A percentile compares a stretch with the other conserved stretches of the same genome.
Conservation (phyloP, 768 basidiomycete genomes). For the Russula griseocarnosa region DNA sequence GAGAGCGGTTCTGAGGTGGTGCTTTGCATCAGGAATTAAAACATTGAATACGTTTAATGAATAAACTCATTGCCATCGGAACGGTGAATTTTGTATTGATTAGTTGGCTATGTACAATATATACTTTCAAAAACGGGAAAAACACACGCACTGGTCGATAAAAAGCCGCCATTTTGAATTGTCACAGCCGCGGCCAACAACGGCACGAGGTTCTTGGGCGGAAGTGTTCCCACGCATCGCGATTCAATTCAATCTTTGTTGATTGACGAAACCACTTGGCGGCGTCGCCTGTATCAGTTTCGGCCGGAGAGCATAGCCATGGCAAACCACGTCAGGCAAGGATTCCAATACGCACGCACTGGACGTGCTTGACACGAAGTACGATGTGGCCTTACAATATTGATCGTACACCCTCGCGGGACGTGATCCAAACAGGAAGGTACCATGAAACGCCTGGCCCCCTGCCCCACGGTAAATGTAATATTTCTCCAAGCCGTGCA, state of each 20-base stretch:
- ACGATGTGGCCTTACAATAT: slow-evolving; percentile 5
- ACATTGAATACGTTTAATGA: background rate
- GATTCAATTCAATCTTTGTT: background rate
- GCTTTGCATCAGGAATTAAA: slow-evolving; percentile 21
- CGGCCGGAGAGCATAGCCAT: slow-evolving; percentile 10
- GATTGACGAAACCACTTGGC: background rate
- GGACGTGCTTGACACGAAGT: slow-evolving; percentile 9
- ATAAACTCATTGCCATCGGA: slow-evolving; percentile 1
- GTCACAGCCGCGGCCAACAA: background rate
- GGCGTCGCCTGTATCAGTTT: background rate
- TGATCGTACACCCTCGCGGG: slow-evolving; percentile 15
- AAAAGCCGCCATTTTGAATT: background rate
- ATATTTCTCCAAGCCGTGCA: slow-evolving; percentile 17
- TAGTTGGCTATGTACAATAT: slow-evolving; percentile 8
- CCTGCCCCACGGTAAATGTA: slow-evolving; percentile 2
- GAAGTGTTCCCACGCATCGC: slow-evolving; percentile 1
- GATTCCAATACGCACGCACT: slow-evolving; percentile 2
- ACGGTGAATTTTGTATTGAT: background rate
- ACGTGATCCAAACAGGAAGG: slow-evolving; percentile 17
- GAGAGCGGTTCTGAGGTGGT: slow-evolving; percentile 47
- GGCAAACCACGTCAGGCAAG: slow-evolving; percentile 13
- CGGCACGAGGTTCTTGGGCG: background rate
- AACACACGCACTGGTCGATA: slow-evolving; percentile 1
- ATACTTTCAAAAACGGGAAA: background rate
- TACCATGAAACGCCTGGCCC: slow-evolving; percentile 7